Percentiles rank a stretch among this genome's conserved stretches.
Conservation (phyloP, 495 filamentous ascomycete species). For the Hypoxylon perforatum region DNA sequence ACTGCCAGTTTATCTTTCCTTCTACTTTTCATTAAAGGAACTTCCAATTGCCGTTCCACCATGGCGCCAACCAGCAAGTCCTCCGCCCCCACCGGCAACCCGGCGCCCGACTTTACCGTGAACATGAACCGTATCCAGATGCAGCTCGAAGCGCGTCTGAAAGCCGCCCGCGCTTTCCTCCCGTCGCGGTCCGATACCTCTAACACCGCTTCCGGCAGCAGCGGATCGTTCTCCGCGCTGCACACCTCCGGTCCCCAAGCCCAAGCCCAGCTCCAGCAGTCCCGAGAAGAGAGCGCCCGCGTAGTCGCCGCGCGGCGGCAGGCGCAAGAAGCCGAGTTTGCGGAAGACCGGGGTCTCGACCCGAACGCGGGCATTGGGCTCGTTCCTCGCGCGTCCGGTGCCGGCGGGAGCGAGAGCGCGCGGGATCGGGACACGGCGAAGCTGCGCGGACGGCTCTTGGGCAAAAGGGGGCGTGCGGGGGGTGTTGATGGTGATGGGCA, state of each 20-base stretch:
- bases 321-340: constrained; percentile 44
- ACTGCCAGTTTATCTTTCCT: background rate
- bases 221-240: constrained; percentile 48
- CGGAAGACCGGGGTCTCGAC: constrained; percentile 35
- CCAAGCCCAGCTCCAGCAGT: background rate
- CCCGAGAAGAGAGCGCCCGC: background rate
- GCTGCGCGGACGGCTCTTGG: constrained; percentile 48
- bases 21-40: background rate
- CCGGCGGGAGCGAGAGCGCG: constrained; percentile 1
- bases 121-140: constrained; percentile 52
- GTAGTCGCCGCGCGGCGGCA: constrained; percentile 4
- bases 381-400: constrained; percentile 10
- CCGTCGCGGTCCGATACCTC: constrained; percentile 23
- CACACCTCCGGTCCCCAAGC: constrained; percentile 14
- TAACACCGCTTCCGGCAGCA: constrained; percentile 16
- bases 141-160: constrained; percentile 40
- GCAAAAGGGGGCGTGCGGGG: constrained; percentile 30
- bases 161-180: constrained; percentile 36
- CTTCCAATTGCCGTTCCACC: background rate
- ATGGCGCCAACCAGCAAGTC: constrained; percentile 44
- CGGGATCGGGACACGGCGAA: constrained; percentile 32
- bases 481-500: constrained; percentile 10
- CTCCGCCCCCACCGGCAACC: constrained; percentile 33
- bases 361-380: constrained; percentile 55
- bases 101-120: constrained; percentile 47